A percentile compares a stretch with the other conserved stretches of the same genome.
phyloP scores from a whole-genome alignment of 768 basidiomycete genomes.

The Chalciporus sphaerocephalus region DNA sequence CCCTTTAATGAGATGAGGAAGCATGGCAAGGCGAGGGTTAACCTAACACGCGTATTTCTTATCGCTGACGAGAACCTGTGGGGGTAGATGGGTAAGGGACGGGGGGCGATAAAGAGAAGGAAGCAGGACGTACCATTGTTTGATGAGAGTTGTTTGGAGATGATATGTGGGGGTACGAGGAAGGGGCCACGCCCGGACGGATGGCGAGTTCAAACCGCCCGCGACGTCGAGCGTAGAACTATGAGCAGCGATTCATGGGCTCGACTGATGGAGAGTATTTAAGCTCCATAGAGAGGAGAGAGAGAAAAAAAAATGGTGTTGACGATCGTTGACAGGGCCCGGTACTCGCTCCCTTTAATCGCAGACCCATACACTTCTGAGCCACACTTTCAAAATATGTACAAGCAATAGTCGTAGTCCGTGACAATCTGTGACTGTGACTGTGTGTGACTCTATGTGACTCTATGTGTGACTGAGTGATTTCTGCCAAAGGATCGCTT shows the following conservation, averaged over 20 bases:
- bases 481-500: conserved; percentile 31
- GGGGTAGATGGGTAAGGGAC: not conserved
- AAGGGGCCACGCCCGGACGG: conserved; percentile 32
- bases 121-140: conserved; percentile 41
- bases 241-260: conserved; percentile 30
- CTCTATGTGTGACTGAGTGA: conserved; percentile 18
- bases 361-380: conserved; percentile 13
- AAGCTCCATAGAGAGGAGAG: conserved; percentile 41
- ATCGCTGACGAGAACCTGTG: conserved; percentile 65
- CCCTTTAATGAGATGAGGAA: conserved; percentile 6
- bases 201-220: conserved; percentile 47
- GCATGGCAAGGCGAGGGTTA: conserved; percentile 2
- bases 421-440: conserved; percentile 6
- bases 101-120: not conserved
- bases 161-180: not conserved
- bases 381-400: conserved; percentile 26
- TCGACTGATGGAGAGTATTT: conserved; percentile 34
- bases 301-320: conserved; percentile 38
- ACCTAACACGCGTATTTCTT: conserved; percentile 82
- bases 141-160: conserved; percentile 6
- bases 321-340: conserved; percentile 49
- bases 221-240: conserved; percentile 56
- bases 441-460: too few species aligned
- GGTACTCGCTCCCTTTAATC: conserved; percentile 25
- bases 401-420: conserved; percentile 12